A percentile compares a stretch with the other conserved stretches of the same genome.
Conservation (phyloP, 306 rosid species). For the Abrus pulchellus region DNA sequence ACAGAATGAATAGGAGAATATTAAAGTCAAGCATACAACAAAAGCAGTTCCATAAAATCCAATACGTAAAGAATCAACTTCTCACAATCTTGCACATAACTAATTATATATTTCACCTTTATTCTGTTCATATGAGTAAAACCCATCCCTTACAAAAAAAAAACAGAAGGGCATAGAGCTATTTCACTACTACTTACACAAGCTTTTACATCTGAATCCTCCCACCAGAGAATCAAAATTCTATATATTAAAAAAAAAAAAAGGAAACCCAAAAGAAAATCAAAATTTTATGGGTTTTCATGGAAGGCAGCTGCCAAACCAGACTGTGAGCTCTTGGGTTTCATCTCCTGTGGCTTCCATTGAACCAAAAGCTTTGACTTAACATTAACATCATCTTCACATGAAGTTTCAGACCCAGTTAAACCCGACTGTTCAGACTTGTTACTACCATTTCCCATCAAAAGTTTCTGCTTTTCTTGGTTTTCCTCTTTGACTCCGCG, state of each 20-base stretch:
- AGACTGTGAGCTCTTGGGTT: constrained; percentile 54
- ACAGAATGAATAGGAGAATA: constrained; percentile 24
- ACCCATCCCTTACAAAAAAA: constrained; percentile 69
- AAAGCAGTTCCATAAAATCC: not conserved
- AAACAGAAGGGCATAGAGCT: constrained; percentile 68
- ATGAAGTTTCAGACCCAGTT: not conserved
- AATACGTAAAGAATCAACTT: constrained; percentile 21
- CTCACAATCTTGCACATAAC: constrained; percentile 12
- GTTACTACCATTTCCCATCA: not conserved
- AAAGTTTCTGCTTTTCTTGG: constrained; percentile 17
- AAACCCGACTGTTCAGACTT: not conserved
- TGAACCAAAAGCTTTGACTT: constrained; percentile 41
- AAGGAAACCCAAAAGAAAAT: not conserved
- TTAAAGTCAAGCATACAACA: constrained; percentile 20
- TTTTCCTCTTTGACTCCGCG: constrained; percentile 21
- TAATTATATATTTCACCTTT: constrained; percentile 22
- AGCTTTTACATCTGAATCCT: constrained; percentile 24
- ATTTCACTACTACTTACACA: constrained; percentile 42
- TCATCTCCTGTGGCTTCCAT: constrained; percentile 63
- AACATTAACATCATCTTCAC: constrained; percentile 29
- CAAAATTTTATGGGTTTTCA: constrained; percentile 65
- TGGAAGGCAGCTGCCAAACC: constrained; percentile 76
- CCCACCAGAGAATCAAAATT: constrained; percentile 43
- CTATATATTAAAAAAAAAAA: not conserved
- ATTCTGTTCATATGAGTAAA: constrained; percentile 45